A percentile compares a stretch with the other conserved stretches of the same genome.
phyloP scores from a whole-genome alignment of 2,329 filamentous ascomycete species.

The Colletotrichum sp. region DNA sequence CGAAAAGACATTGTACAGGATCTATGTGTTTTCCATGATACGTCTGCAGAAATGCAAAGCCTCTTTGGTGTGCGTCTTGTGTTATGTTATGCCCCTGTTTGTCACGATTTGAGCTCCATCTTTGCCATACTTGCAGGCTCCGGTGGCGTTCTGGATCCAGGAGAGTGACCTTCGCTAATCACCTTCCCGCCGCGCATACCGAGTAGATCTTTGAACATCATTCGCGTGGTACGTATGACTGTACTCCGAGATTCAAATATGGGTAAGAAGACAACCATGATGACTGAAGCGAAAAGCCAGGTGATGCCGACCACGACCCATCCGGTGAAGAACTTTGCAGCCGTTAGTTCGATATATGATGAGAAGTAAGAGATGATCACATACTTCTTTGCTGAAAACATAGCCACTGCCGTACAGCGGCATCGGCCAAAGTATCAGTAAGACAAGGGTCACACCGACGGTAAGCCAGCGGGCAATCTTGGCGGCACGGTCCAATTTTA shows the following conservation, averaged over 20 bases:
- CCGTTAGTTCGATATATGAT: not conserved
- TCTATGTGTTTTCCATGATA: not conserved
- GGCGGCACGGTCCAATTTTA: slow-evolving; percentile 51
- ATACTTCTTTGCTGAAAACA: slow-evolving; percentile 27
- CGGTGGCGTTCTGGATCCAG: slow-evolving; percentile 1
- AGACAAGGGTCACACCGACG: slow-evolving; percentile 62
- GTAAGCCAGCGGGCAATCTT: slow-evolving; percentile 53
- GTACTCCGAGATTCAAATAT: slow-evolving; percentile 20
- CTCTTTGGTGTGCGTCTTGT: not conserved
- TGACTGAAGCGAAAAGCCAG: slow-evolving; percentile 63
- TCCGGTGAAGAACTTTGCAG: slow-evolving; percentile 68
- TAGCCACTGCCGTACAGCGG: slow-evolving; percentile 32
- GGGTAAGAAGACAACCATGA: slow-evolving; percentile 21
- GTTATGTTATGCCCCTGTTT: fast-evolving
- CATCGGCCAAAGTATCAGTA: slow-evolving; percentile 33
- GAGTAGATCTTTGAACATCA: slow-evolving; percentile 18
- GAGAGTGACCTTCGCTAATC: not conserved
- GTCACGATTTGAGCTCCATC: not conserved
- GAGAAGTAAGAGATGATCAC: not conserved
- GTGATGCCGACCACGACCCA: slow-evolving; percentile 75
- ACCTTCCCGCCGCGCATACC: not conserved
- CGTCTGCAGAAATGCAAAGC: not conserved
- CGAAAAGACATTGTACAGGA: not conserved
- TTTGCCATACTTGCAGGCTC: slow-evolving; percentile 8
- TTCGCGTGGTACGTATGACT: slow-evolving; percentile 4